Base-by-base conservation (phyloP, 768 basidiomycete genomes). In the Russula olivacea region DNA sequence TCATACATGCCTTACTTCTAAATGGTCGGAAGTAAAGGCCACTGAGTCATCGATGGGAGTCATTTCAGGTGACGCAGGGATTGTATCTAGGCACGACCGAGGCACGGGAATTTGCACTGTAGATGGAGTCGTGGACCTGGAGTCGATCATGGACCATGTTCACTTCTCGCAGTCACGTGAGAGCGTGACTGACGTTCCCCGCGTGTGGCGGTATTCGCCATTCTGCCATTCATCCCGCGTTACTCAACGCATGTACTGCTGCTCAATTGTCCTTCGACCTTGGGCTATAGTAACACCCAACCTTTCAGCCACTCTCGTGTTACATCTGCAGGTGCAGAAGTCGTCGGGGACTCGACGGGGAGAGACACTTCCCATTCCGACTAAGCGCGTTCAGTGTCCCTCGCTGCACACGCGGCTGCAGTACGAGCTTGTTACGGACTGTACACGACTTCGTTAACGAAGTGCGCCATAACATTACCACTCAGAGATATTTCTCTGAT, bases 91-190 rank as follows among this genome's bases (percentile, higher is more conserved):
- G 38, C 38, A 15, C 38, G n/a, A n/a, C n/a, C n/a, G 5, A 40
- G 38, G 38, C 38, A 14, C 38, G 14, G 15, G 38, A 28, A 28
- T 2, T 28, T 28, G 28, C 28, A 45, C 45, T 21, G 1, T 3
- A 45, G 21, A 11, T 45, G n/a, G 38, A 40, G 9, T 45, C 43
- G 10, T 45, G 10, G 45, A 21, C 45, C 36, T 36, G 36, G 36
- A 34, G 34, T 11, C 2, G 34, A 8, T 1, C 19, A 43, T 32
- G 36, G 45, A 49, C 47, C 48, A 21, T 36, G 34, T 34, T 38
- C 48, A 12, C 36, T 36, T 36, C 38, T 47, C 28, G 30, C 21
- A 23, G 51, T 47, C 59, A 61, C 59, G 59, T 61, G 59, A 11
- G 54, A 12, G 9, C 51, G 59, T 32, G 51, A 36, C 14, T 15